A percentile compares a stretch with the other conserved stretches of the same genome.
phyloP scores from a whole-genome alignment of 192 early-diverging fungal genomes.

The Entomortierella parvispora region DNA sequence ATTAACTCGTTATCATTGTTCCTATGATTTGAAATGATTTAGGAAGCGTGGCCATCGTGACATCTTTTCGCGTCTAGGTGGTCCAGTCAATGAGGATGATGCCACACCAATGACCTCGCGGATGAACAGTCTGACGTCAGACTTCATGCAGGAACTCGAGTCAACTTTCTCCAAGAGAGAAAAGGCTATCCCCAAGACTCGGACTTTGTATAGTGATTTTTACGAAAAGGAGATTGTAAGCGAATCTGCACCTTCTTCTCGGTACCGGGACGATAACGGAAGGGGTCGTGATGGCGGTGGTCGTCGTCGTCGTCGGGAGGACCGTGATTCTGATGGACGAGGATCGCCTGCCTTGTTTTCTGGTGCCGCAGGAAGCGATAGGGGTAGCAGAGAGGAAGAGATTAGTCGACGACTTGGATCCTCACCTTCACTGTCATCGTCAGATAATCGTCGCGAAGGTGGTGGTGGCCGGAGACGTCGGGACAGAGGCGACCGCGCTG shows the following conservation, averaged over 20 bases:
- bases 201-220: conserved; percentile 42
- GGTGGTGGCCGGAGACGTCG: background rate
- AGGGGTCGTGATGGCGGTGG: too few species aligned
- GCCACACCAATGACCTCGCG: background rate
- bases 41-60: conserved; percentile 49
- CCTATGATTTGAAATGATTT: background rate
- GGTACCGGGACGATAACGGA: background rate
- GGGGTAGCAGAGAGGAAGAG: background rate
- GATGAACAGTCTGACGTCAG: background rate
- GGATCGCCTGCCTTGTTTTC: too few species aligned
- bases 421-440: too few species aligned
- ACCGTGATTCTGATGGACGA: too few species aligned
- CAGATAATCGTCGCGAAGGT: background rate
- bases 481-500: background rate
- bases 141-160: conserved; percentile 42
- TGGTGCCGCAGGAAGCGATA: too few species aligned
- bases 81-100: conserved; percentile 13
- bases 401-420: background rate
- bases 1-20: background rate
- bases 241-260: conserved; percentile 3
- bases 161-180: conserved; percentile 36
- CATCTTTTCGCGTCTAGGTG: conserved; percentile 36
- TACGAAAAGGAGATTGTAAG: conserved; percentile 35
- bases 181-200: conserved; percentile 34
- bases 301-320: too few species aligned